These are phyloP conservation scores for Colletotrichum navitas DNA, from an alignment of 2,329 filamentous ascomycete species.

Conservation along the genomic window DNA sequence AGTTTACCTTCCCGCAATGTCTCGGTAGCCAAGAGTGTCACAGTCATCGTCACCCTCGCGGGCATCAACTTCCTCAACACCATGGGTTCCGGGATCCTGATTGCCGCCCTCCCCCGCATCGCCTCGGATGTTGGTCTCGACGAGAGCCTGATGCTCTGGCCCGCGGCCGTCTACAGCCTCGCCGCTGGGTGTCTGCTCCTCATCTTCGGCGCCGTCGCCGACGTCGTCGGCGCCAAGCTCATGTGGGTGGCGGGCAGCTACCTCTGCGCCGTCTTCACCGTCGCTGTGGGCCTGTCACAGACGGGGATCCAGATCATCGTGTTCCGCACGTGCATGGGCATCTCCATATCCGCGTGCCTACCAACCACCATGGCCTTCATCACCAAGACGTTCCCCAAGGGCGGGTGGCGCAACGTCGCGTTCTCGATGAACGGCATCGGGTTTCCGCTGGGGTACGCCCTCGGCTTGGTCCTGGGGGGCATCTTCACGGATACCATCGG, in stretches of 20 bases:
- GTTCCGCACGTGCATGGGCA: slow-evolving; percentile 52
- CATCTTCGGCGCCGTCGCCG: slow-evolving; percentile 53
- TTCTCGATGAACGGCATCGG: slow-evolving; percentile 61
- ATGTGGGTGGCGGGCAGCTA: slow-evolving; percentile 53
- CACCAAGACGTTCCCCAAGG: slow-evolving; percentile 53
- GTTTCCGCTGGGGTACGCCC: slow-evolving; percentile 60
- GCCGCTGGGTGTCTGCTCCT: slow-evolving; percentile 50
- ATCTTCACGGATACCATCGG: slow-evolving; percentile 61
- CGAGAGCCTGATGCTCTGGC: slow-evolving; percentile 50
- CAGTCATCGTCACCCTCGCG: slow-evolving; percentile 51
- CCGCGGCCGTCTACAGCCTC: slow-evolving; percentile 48
- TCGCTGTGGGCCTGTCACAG: slow-evolving; percentile 51
- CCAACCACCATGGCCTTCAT: slow-evolving; percentile 54
- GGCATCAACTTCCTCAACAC: slow-evolving; percentile 53
- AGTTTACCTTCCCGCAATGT: slow-evolving; percentile 32
- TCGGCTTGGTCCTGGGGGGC: slow-evolving; percentile 64
- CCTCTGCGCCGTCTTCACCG: slow-evolving; percentile 50
- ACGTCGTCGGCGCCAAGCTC: slow-evolving; percentile 52
- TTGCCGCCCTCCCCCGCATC: slow-evolving; percentile 54
- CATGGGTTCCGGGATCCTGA: slow-evolving; percentile 54
- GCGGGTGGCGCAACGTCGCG: slow-evolving; percentile 54
- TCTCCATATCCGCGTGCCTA: slow-evolving; percentile 54
- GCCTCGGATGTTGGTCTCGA: slow-evolving; percentile 51
- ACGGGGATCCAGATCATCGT: slow-evolving; percentile 54
- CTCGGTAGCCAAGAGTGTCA: slow-evolving; percentile 46